Evolutionary conservation across 2,329 filamentous ascomycete genomes (phyloP).

Genomic region (Xylariomycetidae sp.): DNA sequence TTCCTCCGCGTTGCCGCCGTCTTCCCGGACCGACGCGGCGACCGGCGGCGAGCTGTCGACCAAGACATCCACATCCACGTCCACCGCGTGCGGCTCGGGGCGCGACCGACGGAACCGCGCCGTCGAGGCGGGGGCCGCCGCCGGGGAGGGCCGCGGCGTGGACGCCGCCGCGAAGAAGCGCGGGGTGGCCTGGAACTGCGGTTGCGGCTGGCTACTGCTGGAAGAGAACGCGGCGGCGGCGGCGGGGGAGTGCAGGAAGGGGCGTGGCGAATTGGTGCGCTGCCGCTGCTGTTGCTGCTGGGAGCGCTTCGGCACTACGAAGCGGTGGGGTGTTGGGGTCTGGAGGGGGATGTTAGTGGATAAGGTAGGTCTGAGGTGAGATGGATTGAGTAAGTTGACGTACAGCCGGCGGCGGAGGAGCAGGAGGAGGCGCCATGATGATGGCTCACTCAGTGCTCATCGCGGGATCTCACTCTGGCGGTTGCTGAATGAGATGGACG

Average conservation of each 20-base stretch:
- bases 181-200: conserved; percentile 28
- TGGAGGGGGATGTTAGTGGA: conserved; percentile 7
- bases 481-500: too few relatives aligned
- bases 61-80: conserved; percentile 13
- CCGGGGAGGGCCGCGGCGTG: conserved; percentile 12
- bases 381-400: neutral
- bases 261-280: too few relatives aligned
- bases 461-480: too few relatives aligned
- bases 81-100: conserved; percentile 6
- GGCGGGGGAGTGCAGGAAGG: too few relatives aligned
- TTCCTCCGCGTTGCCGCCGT: neutral
- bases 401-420: conserved; percentile 22
- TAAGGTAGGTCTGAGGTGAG: neutral
- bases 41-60: conserved; percentile 24
- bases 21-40: conserved; percentile 8
- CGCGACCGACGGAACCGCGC: conserved; percentile 11
- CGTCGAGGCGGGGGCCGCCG: conserved; percentile 10
- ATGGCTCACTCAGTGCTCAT: too few relatives aligned
- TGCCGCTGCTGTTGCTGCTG: conserved; percentile 6
- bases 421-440: neutral
- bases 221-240: conserved; percentile 6
- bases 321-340: conserved; percentile 28
- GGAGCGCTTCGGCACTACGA: conserved; percentile 25
- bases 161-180: conserved; percentile 17
- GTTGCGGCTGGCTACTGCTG: conserved; percentile 10